Evolutionary conservation across 495 filamentous ascomycete species (phyloP).

Genomic region (Daldinia vernicosa): DNA sequence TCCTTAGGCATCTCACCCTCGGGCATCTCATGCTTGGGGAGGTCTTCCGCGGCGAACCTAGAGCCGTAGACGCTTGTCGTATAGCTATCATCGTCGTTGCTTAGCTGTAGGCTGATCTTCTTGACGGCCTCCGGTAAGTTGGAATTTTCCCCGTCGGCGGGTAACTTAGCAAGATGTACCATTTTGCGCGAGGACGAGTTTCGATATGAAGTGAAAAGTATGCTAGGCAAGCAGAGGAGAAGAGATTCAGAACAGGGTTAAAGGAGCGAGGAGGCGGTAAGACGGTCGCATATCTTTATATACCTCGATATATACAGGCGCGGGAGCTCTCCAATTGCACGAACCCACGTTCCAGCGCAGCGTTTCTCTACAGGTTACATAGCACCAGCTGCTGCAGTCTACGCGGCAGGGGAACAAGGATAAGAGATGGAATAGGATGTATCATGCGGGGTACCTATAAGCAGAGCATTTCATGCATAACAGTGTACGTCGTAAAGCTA

Average conservation of each 20-base stretch:
- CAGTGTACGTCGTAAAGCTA: slow-evolving; percentile 16
- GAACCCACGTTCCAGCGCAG: slow-evolving; percentile 40
- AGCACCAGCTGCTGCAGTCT: background rate
- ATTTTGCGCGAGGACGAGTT: slow-evolving; percentile 56
- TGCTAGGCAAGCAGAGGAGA: slow-evolving; percentile 3
- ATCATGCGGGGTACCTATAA: slow-evolving; percentile 36
- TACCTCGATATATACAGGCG: slow-evolving; percentile 13
- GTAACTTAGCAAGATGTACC: slow-evolving; percentile 72
- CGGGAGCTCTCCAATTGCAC: slow-evolving; percentile 36
- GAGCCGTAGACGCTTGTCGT: slow-evolving; percentile 86
- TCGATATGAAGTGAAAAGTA: background rate
- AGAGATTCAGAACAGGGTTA: slow-evolving; percentile 1
- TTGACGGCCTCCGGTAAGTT: slow-evolving; percentile 56
- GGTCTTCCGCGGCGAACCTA: slow-evolving; percentile 76
- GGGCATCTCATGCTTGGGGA: slow-evolving; percentile 88
- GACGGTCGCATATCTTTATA: slow-evolving; percentile 17
- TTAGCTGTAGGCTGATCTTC: slow-evolving; percentile 55
- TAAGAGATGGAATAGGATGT: slow-evolving; percentile 22
- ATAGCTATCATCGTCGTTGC: slow-evolving; percentile 67
- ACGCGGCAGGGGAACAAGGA: slow-evolving; percentile 10
- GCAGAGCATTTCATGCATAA: slow-evolving; percentile 26
- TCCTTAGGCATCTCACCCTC: slow-evolving; percentile 87
- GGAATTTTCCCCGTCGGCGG: slow-evolving; percentile 58
- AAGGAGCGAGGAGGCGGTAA: slow-evolving; percentile 12
- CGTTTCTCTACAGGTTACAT: slow-evolving; percentile 34